Conservation (phyloP, 2,329 filamentous ascomycete species). For the Lachnellula occidentalis region DNA sequence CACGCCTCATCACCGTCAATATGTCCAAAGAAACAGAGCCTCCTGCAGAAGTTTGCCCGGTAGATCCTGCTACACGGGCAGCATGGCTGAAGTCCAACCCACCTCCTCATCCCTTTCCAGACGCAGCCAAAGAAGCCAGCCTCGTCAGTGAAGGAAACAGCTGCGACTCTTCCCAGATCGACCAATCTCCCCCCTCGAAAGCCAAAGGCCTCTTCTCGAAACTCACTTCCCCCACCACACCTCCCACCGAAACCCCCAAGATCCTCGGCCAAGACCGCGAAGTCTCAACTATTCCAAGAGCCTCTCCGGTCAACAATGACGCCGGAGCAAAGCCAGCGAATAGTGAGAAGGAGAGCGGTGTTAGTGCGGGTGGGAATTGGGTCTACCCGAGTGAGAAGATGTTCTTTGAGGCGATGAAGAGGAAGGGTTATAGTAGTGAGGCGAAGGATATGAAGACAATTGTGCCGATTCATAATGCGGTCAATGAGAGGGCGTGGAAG, state of each 20-base stretch:
- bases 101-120: conserved; percentile 23
- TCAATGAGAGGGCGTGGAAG: conserved; percentile 93
- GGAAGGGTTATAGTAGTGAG: conserved; percentile 72
- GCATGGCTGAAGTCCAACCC: conserved; percentile 62
- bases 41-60: conserved; percentile 60
- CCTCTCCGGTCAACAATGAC: conserved; percentile 37
- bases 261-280: conserved; percentile 62
- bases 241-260: conserved; percentile 1
- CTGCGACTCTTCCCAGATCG: conserved; percentile 31
- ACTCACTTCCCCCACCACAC: conserved; percentile 11
- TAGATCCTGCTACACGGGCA: conserved; percentile 84
- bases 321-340: conserved; percentile 55
- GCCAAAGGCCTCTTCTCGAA: conserved; percentile 17
- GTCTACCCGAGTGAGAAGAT: conserved; percentile 95
- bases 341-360: conserved; percentile 69
- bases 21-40: conserved; percentile 28
- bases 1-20: neutral
- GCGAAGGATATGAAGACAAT: conserved; percentile 81
- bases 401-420: conserved; percentile 96
- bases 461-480: conserved; percentile 95
- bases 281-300: conserved; percentile 73
- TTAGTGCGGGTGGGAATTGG: conserved; percentile 76
- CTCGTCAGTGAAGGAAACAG: conserved; percentile 30
- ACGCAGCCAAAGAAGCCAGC: conserved; percentile 26
- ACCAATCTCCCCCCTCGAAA: conserved; percentile 31